Evolutionary conservation across 169 alveolate genomes (phyloP).

Genomic region (Cryptosporidium baileyi): DNA sequence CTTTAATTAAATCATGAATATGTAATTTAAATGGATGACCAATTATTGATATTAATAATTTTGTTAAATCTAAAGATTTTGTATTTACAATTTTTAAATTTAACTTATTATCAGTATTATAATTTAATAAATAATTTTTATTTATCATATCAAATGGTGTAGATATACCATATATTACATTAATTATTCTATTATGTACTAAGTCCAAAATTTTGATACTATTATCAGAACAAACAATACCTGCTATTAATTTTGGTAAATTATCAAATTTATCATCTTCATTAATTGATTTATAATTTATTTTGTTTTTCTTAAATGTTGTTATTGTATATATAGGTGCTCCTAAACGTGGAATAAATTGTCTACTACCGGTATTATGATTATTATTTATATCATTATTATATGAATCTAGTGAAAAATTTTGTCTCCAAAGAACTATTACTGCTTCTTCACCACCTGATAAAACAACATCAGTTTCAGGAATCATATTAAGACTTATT

Average conservation of each 20-base stretch:
- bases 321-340: constrained; percentile 59
- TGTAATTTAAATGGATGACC: constrained; percentile 49
- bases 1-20: constrained; percentile 40
- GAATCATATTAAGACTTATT: constrained; percentile 23
- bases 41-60: constrained; percentile 15
- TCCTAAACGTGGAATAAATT: constrained; percentile 58
- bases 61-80: background rate
- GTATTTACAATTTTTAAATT: background rate
- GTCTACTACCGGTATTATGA: constrained; percentile 41
- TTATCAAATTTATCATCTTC: background rate
- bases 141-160: constrained; percentile 18
- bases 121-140: background rate
- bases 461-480: constrained; percentile 38
- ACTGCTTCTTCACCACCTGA: constrained; percentile 70
- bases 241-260: constrained; percentile 1
- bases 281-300: background rate
- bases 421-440: constrained; percentile 51
- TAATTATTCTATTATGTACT: constrained; percentile 28
- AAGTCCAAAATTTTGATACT: constrained; percentile 35
- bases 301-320: background rate
- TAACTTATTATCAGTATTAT: background rate
- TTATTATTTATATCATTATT: background rate
- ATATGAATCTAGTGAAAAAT: background rate
- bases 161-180: constrained; percentile 28
- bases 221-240: constrained; percentile 46